Conservation (phyloP, 2,329 filamentous ascomycete genomes). For the Phaeosphaeria sp. region DNA sequence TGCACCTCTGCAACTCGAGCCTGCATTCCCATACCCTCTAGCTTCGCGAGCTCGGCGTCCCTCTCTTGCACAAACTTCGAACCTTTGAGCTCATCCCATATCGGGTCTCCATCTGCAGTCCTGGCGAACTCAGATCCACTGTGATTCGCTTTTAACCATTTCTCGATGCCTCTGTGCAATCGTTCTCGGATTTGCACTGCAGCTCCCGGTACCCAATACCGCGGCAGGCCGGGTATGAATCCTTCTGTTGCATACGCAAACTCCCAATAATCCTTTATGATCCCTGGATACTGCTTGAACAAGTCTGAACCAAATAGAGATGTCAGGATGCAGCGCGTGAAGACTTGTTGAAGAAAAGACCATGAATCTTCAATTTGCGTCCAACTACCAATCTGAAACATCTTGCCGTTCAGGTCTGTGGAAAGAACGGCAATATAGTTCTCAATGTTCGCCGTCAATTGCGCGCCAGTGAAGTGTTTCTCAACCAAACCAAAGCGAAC, state of each 20-base stretch:
- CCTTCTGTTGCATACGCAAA: constrained; percentile 29
- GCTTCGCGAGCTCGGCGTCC: constrained; percentile 16
- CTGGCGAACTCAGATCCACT: constrained; percentile 23
- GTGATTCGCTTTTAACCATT: constrained; percentile 27
- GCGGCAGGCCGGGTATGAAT: constrained; percentile 25
- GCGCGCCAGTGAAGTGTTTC: constrained; percentile 22
- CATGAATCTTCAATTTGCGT: constrained; percentile 40
- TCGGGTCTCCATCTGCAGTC: constrained; percentile 12
- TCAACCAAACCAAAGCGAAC: constrained; percentile 11
- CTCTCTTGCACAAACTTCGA: constrained; percentile 30
- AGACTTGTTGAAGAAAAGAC: constrained; percentile 37
- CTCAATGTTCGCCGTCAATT: constrained; percentile 16
- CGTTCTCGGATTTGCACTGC: constrained; percentile 25
- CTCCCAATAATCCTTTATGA: constrained; percentile 35
- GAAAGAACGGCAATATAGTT: constrained; percentile 28
- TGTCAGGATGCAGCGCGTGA: constrained; percentile 31
- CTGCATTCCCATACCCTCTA: constrained; percentile 12
- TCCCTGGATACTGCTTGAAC: constrained; percentile 30
- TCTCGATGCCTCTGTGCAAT: constrained; percentile 25
- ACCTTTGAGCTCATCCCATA: constrained; percentile 28
- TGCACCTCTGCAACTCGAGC: constrained; percentile 28
- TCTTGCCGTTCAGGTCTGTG: constrained; percentile 34
- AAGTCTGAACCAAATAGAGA: constrained; percentile 33
- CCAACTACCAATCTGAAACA: constrained; percentile 37
- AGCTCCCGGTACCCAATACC: constrained; percentile 15